Percentiles rank a stretch among this genome's conserved stretches.
phyloP scores from a whole-genome alignment of 768 basidiomycete genomes.

The Tricholoma flavovirens region DNA sequence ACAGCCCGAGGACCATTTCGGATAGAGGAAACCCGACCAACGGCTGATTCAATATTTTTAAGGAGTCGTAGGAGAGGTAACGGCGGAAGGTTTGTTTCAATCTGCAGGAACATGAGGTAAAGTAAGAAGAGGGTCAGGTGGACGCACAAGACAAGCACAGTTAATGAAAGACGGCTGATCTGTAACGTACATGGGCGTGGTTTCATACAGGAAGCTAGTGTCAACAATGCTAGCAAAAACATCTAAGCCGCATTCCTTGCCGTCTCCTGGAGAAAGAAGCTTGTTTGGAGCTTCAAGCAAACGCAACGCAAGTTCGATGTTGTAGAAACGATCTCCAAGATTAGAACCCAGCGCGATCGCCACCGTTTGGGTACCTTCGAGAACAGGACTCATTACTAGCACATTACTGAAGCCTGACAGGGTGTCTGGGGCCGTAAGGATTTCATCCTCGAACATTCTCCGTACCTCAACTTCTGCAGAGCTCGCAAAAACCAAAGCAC shows the following conservation, averaged over 20 bases:
- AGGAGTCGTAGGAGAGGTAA: conserved; percentile 50
- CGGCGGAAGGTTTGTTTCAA: conserved; percentile 69
- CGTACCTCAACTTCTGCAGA: conserved; percentile 59
- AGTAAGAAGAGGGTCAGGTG: conserved; percentile 1
- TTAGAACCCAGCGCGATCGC: conserved; percentile 88
- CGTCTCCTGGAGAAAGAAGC: conserved; percentile 17
- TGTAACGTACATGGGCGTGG: conserved; percentile 90
- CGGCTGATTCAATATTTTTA: conserved; percentile 65
- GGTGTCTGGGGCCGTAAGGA: not conserved
- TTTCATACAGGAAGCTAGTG: conserved; percentile 91
- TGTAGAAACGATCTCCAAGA: conserved; percentile 77
- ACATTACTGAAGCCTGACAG: not conserved
- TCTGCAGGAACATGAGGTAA: conserved; percentile 35
- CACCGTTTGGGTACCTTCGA: conserved; percentile 19
- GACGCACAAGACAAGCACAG: conserved; percentile 80
- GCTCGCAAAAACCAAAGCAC: conserved; percentile 61
- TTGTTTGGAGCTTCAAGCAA: conserved; percentile 51
- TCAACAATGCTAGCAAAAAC: conserved; percentile 45
- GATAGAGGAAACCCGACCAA: conserved; percentile 76
- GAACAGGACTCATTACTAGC: not conserved
- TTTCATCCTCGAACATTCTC: conserved; percentile 26
- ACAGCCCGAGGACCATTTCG: conserved; percentile 86
- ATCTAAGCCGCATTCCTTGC: conserved; percentile 10
- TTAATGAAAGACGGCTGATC: conserved; percentile 89
- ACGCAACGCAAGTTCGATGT: conserved; percentile 75